Conservation (phyloP, 2,329 filamentous ascomycete genomes). For the Pezicula rhizophila region DNA sequence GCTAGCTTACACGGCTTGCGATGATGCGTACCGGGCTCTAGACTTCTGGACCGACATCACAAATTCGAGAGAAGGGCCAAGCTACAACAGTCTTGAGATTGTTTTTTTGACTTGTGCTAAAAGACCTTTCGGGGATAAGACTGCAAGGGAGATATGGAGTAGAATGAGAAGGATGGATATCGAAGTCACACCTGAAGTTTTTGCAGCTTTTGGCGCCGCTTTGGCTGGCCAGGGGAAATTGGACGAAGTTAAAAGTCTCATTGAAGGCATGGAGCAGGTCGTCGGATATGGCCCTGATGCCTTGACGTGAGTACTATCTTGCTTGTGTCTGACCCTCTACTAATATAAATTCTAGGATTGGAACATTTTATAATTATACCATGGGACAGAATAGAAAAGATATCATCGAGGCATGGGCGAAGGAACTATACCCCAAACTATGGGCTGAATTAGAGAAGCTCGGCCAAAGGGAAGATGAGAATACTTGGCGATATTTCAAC, state of each 20-base stretch:
- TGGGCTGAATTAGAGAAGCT: slow-evolving; percentile 56
- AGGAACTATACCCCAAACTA: slow-evolving; percentile 56
- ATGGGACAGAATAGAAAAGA: slow-evolving; percentile 59
- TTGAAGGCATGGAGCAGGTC: slow-evolving; percentile 61
- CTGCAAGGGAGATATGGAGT: slow-evolving; percentile 63
- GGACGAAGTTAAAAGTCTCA: slow-evolving; percentile 58
- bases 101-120: slow-evolving; percentile 74
- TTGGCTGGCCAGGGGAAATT: slow-evolving; percentile 67
- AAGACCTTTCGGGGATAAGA: slow-evolving; percentile 48
- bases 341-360: slow-evolving; percentile 48
- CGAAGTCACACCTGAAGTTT: slow-evolving; percentile 67
- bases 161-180: slow-evolving; percentile 70
- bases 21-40: slow-evolving; percentile 59
- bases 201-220: slow-evolving; percentile 70
- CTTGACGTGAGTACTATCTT: slow-evolving; percentile 55
- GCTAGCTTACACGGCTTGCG: slow-evolving; percentile 72
- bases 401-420: slow-evolving; percentile 69
- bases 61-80: slow-evolving; percentile 78
- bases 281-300: slow-evolving; percentile 62
- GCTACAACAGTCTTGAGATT: slow-evolving; percentile 72
- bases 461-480: slow-evolving; percentile 19
- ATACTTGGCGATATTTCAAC: slow-evolving; percentile 22
- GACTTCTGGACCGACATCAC: slow-evolving; percentile 81
- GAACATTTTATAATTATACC: slow-evolving; percentile 69
- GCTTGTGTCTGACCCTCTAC: slow-evolving; percentile 3